Conservation (phyloP, 2,329 filamentous ascomycete genomes). For the Fusarium anguioides region DNA sequence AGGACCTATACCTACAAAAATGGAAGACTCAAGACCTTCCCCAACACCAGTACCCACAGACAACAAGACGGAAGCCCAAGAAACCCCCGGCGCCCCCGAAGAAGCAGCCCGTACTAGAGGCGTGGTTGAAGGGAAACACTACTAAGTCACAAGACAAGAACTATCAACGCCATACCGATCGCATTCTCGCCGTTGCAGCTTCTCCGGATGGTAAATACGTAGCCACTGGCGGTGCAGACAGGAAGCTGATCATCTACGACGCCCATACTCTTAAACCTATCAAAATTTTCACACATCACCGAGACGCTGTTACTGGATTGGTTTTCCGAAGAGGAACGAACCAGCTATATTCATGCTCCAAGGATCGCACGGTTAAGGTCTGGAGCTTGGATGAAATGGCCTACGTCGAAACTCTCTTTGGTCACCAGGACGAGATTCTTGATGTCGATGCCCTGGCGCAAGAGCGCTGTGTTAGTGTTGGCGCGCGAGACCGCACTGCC, state of each 20-base stretch:
- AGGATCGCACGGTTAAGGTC: conserved; percentile 93
- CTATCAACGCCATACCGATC: conserved; percentile 81
- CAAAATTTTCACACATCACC: conserved; percentile 89
- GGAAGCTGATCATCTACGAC: conserved; percentile 88
- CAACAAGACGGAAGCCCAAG: conserved; percentile 68
- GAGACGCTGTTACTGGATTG: conserved; percentile 85
- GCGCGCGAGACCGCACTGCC: conserved; percentile 89
- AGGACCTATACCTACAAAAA: conserved; percentile 86
- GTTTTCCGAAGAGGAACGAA: conserved; percentile 89
- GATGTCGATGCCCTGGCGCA: conserved; percentile 85
- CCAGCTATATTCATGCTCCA: conserved; percentile 90
- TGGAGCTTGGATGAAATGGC: conserved; percentile 94
- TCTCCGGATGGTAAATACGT: conserved; percentile 91
- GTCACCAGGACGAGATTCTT: conserved; percentile 91
- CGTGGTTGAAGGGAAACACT: conserved; percentile 70
- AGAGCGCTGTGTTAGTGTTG: conserved; percentile 91
- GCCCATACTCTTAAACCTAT: conserved; percentile 81
- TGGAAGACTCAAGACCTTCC: conserved; percentile 83
- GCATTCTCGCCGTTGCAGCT: conserved; percentile 85
- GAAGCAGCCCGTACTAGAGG: conserved; percentile 71
- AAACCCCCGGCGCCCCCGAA: conserved; percentile 68
- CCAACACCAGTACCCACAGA: conserved; percentile 68
- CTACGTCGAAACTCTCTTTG: conserved; percentile 95
- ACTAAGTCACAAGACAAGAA: conserved; percentile 69
- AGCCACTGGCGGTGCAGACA: conserved; percentile 88